Evolutionary conservation across 495 filamentous ascomycete genomes (phyloP), one percentile per base, ranked within the genome.

Genomic region (Chaetomium fimeti): DNA sequence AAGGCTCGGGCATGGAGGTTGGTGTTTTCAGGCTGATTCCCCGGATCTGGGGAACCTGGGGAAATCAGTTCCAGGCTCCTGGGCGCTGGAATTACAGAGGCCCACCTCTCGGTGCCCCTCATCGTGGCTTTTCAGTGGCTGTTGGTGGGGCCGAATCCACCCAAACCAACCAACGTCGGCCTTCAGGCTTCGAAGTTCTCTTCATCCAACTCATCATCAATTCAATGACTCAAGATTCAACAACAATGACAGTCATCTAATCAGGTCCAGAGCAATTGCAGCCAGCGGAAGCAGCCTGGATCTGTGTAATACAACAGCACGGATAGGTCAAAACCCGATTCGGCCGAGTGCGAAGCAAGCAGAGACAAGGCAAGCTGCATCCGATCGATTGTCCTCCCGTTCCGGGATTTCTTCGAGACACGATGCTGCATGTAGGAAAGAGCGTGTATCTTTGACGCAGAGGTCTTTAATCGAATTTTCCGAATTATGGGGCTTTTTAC

Each of bases 301-400:
- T 47, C n/a, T 20, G 57, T 8, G 57, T 60, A 16, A 48, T 16
- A 45, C 57, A 13, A 32, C 57, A 59, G 24, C 40, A 22, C 15
- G 27, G 57, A 48, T 20, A 7, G 42, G 57, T 9, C 40, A 47
- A 42, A 42, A 32, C 29, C 57, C 57, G 57, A 38, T 48, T 60
- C 57, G 57, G 57, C 57, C 57, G 57, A 60, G 27, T n/a, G 22
- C 24, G 38, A 36, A 25, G 16, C 57, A 18, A 49, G 45, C 45
- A 49, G 43, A 45, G 25, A 60, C 25, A 60, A 49, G 57, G 57
- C 57, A 36, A 38, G n/a, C 25, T 60, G 57, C 57, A 49, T 32
- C 57, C 22, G 57, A 49, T 60, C 57, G 57, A 55, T 56, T 60
- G 63, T 65, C 27, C 63, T 36, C 48, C 22, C 55, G n/a, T 32